Evolutionary conservation across 108 stramenopile genomes (phyloP), one percentile per base, ranked within the genome.

Genomic region (Cyclotella sp.): DNA sequence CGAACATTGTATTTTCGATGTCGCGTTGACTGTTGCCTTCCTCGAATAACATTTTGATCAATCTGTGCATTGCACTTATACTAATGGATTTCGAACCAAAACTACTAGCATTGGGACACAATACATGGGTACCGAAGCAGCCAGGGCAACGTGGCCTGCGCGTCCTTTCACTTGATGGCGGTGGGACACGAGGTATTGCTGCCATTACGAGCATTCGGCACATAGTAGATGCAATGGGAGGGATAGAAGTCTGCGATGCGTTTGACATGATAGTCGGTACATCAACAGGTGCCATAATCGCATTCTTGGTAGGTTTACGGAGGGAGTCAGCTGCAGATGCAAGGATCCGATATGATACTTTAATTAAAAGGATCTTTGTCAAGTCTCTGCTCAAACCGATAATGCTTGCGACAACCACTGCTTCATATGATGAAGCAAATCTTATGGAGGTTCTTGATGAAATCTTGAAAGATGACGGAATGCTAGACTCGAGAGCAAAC

Each of bases 201-300:
- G 90, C 94, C n/a, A 87, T 95, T 0, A 85, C 86, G 39, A 85
- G 87, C 14, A 43, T 95, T 49, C 67, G 77, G 24, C 59, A 79
- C 55, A 73, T 95, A 21, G 88, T 92, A 18, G 63, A 86, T 14
- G 84, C 90, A 3, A 79, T 88, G 76, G 88, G 85, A 26, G 88
- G 89, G 21, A 63, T 87, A 42, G 93, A 95, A 77, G 83, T 90
- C 11, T 81, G 88, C 21, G 93, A 95, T 71, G 84, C 90, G 26
- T 95, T 95, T 77, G 93, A 95, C 76, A 82, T 95, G 71, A 87
- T 95, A 30, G 87, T 85, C 46, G 93, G 93, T 21, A 95, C 93
- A 12, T 92, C 91, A 22, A 95, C 94, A 3, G 94, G 94, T 46
- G 94, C 91, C 19, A 95, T 95, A 57, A 86, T 95, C 70, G 82